Conservation (phyloP, 768 basidiomycete genomes). For the Cyathus striatus region DNA sequence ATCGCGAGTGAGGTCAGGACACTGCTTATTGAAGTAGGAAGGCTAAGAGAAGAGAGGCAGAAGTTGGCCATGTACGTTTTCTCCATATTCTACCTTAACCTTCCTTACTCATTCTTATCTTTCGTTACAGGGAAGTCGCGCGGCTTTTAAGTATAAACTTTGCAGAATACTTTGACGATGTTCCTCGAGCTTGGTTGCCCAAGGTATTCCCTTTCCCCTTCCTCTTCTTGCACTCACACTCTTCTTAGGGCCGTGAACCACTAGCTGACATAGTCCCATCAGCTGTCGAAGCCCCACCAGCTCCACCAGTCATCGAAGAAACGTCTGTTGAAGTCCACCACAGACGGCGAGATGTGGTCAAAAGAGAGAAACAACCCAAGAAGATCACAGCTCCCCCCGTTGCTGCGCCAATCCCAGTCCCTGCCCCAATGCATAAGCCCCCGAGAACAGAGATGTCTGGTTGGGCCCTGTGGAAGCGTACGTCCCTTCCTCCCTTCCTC, state of each 20-base stretch:
- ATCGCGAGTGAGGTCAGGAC: constrained; percentile 74
- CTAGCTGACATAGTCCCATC: no score
- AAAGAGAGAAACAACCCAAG: constrained; percentile 49
- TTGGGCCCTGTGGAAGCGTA: constrained; percentile 86
- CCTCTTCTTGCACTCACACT: neutral
- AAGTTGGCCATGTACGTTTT: constrained; percentile 69
- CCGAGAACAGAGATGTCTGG: constrained; percentile 56
- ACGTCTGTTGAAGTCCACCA: constrained; percentile 50
- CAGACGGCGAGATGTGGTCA: constrained; percentile 72
- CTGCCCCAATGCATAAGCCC: constrained; percentile 33
- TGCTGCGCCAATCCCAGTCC: constrained; percentile 33
- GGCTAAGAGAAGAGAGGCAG: constrained; percentile 71
- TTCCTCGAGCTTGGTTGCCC: constrained; percentile 74
- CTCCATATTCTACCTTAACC: constrained; percentile 1
- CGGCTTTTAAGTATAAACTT: constrained; percentile 79
- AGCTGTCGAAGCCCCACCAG: constrained; percentile 24
- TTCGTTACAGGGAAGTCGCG: constrained; percentile 63
- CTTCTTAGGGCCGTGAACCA: constrained; percentile 9
- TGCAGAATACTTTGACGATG: constrained; percentile 78
- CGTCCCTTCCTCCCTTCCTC: constrained; percentile 15
- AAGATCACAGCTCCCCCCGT: constrained; percentile 32
- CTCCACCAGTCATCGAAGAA: constrained; percentile 34
- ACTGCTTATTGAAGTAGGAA: constrained; percentile 75
- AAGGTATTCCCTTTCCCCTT: constrained; percentile 31
- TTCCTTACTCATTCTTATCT: neutral